Base-by-base conservation (phyloP, 2,329 filamentous ascomycete genomes). In the Huntiella savannae region DNA sequence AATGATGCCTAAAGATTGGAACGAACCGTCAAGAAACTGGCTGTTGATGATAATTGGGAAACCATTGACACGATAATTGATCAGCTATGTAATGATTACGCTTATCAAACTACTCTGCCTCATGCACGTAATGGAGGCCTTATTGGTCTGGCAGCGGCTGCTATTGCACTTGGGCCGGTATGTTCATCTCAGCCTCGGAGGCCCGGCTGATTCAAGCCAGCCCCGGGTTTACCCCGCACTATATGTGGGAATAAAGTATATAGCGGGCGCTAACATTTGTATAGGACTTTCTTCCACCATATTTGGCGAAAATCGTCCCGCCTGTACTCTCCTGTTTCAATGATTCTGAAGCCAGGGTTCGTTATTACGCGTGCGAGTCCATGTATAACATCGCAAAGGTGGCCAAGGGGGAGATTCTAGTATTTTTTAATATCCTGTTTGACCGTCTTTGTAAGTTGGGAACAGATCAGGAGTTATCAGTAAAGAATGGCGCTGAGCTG, bases 371-470 rank as follows among this genome's bases (percentile, higher is more conserved):
- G 17, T 98, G 91, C 64, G 91, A 98, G 67, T 92, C 87, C 62
- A 98, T 98, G 91, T 98, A 98, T 66, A 98, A 98, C 63, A 98
- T 98, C 58, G 87, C 91, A 58, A 98, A 98, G 65, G 91, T 98
- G 41, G 91, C 88, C 50, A 98, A 98, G 63, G 91, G 92, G 34
- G 91, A 98, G 63, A 91, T 98, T 15, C 64, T 98, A 53, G 75
- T 92, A 36, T 98, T 94, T 67, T 98, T 98, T 63, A 98, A 98
- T 63, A 82, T 92, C 56, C 91, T 98, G 52, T 98, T 98, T 58
- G 91, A 98, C 65, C 86, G 91, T 16, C 68, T 98, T 46, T 94
- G 87, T 67, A 96, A 95, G 73, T 75, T 98, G 54, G 87, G 88
- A 12, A 91, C 91, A 41, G 91, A 98, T 60, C 88, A 87, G 1